A percentile compares a stretch with the other conserved stretches of the same genome.
phyloP scores from a whole-genome alignment of 2,329 filamentous ascomycete genomes.

The Sphaerulina musiva region DNA sequence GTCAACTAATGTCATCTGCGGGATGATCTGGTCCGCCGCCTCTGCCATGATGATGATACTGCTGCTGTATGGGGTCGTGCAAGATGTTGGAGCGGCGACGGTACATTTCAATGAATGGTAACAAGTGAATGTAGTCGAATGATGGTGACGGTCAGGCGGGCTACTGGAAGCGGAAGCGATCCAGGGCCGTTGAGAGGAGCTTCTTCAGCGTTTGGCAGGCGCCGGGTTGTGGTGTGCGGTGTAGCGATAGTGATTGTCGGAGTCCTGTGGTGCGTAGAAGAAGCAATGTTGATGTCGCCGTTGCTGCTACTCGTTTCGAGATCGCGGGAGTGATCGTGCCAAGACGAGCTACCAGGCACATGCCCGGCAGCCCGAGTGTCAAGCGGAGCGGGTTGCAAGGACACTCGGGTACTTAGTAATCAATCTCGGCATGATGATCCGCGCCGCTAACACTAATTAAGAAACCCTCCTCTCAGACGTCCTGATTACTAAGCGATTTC shows the following conservation, averaged over 20 bases:
- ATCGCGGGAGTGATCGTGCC: background rate
- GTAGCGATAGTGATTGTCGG: conserved; percentile 2
- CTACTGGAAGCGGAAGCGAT: background rate
- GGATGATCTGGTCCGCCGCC: conserved; percentile 36
- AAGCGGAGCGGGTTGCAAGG: too few species aligned
- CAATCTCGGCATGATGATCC: too few species aligned
- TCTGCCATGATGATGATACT: conserved; percentile 61
- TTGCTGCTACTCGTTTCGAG: background rate
- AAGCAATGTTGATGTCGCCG: background rate
- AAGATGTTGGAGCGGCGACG: conserved; percentile 14
- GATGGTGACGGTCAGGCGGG: background rate
- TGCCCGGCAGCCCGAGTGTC: too few species aligned
- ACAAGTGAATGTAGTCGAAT: background rate
- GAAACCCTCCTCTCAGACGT: too few species aligned
- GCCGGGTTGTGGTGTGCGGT: background rate
- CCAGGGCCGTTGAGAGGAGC: conserved; percentile 6
- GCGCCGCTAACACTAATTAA: too few species aligned
- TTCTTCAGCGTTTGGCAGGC: conserved; percentile 1
- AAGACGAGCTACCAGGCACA: background rate
- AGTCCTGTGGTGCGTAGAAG: background rate
- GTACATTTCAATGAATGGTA: conserved; percentile 16
- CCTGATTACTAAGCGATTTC: too few species aligned
- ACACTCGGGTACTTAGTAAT: too few species aligned
- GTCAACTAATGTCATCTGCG: conserved; percentile 82
- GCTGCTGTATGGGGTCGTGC: conserved; percentile 41